These are phyloP conservation scores for Halophytophthora batemanensis DNA, from an alignment of 352 stramenopile species.

Conservation along the genomic window DNA sequence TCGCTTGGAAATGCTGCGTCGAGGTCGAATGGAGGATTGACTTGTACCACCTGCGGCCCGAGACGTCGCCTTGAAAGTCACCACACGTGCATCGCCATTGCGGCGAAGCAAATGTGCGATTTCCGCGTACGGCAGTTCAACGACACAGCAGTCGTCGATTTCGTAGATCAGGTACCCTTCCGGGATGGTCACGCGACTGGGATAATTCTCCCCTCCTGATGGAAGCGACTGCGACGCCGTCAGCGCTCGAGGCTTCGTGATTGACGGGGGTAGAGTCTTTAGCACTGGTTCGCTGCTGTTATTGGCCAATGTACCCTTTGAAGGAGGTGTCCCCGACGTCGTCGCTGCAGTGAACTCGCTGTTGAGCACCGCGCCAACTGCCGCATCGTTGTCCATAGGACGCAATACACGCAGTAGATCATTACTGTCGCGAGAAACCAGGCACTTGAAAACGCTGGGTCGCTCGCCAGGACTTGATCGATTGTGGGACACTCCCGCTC, in stretches of 20 bases:
- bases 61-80: conserved; percentile 62
- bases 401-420: conserved; percentile 42
- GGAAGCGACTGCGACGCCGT: conserved; percentile 10
- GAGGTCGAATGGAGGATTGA: conserved; percentile 7
- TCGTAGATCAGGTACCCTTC: conserved; percentile 62
- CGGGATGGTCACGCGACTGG: conserved; percentile 34
- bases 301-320: conserved; percentile 9
- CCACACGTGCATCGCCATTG: conserved; percentile 36
- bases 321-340: conserved; percentile 6
- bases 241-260: not conserved
- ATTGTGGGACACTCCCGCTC: conserved; percentile 19
- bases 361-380: conserved; percentile 50
- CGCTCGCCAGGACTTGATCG: conserved; percentile 45
- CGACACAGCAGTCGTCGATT: conserved; percentile 57
- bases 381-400: conserved; percentile 45
- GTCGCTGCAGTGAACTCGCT: conserved; percentile 32
- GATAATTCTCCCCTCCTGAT: not conserved
- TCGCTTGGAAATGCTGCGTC: conserved; percentile 35
- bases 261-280: conserved; percentile 3
- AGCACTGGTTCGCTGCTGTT: conserved; percentile 17
- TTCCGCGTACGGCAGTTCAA: conserved; percentile 54
- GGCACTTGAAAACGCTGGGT: conserved; percentile 47
- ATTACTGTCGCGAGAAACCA: conserved; percentile 43
- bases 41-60: conserved; percentile 31
- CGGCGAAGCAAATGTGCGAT: conserved; percentile 55